Conservation (phyloP, 2,329 filamentous ascomycete species). For the Calonectria fujianensis region DNA sequence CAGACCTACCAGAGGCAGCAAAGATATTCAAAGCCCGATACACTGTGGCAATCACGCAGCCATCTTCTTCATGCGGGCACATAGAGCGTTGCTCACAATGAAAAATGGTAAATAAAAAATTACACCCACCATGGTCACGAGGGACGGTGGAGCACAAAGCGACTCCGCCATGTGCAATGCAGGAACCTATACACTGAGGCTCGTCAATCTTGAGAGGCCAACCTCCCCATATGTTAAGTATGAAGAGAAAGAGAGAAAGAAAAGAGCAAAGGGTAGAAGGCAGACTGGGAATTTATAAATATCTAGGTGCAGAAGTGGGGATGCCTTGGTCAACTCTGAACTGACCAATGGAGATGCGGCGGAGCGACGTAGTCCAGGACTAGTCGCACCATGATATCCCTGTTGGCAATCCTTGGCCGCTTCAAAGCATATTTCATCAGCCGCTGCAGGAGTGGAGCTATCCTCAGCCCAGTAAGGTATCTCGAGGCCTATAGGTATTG, state of each 20-base stretch:
- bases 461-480: not conserved
- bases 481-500: not conserved
- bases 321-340: not conserved
- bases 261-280: constrained; percentile 43
- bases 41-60: not conserved
- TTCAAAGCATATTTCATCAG: not conserved
- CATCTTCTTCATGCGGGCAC: constrained; percentile 67
- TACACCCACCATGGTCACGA: constrained; percentile 72
- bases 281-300: constrained; percentile 58
- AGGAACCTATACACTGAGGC: constrained; percentile 68
- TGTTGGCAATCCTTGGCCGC: constrained; percentile 7
- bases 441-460: not conserved
- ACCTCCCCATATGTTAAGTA: constrained; percentile 72
- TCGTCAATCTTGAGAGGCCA: constrained; percentile 66
- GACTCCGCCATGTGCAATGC: constrained; percentile 74
- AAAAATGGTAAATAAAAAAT: constrained; percentile 72
- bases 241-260: constrained; percentile 64
- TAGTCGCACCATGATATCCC: not conserved
- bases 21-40: too few relatives aligned
- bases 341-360: constrained; percentile 2
- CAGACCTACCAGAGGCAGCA: too few relatives aligned
- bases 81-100: constrained; percentile 64
- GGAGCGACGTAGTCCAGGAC: not conserved
- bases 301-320: not conserved
- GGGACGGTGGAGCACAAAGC: constrained; percentile 70